These are phyloP conservation scores for Akanthomyces dipterigenus DNA, from an alignment of 2,329 filamentous ascomycete genomes.

Conservation along the genomic window DNA sequence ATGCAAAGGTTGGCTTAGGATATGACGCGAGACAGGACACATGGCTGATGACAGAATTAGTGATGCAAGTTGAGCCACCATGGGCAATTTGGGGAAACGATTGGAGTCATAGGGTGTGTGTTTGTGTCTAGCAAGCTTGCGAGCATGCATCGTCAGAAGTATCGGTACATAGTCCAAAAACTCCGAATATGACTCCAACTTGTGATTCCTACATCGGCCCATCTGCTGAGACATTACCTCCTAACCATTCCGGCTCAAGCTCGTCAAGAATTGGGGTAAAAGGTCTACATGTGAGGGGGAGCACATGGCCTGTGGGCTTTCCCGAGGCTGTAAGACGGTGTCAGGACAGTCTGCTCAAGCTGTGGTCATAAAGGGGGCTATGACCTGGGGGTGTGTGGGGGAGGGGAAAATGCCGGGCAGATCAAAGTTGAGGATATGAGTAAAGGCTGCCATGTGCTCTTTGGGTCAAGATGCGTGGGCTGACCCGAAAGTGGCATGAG, in stretches of 20 bases:
- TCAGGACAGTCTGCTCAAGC: not conserved
- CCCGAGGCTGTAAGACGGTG: not conserved
- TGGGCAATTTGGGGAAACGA: not conserved
- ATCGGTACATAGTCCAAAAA: not conserved
- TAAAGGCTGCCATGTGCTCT: not conserved
- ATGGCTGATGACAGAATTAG: not conserved
- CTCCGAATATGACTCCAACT: constrained; percentile 3
- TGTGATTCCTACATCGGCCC: not conserved
- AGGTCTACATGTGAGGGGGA: not conserved
- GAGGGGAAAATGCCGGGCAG: not conserved
- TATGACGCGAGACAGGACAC: constrained; percentile 4
- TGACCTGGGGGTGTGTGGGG: not conserved
- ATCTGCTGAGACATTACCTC: too few relatives aligned
- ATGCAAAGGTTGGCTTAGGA: not conserved
- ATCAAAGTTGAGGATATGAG: not conserved
- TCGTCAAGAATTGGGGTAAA: constrained; percentile 7
- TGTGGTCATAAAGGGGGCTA: not conserved
- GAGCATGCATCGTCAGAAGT: not conserved
- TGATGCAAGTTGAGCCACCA: not conserved
- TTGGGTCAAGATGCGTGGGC: not conserved
- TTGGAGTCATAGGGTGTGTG: not conserved
- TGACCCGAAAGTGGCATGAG: not conserved
- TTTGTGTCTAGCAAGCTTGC: not conserved
- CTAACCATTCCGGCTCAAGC: not conserved
- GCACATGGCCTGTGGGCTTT: not conserved